Base-by-base conservation (phyloP, 257 asterid species). In the Orobanche coerulescens region DNA sequence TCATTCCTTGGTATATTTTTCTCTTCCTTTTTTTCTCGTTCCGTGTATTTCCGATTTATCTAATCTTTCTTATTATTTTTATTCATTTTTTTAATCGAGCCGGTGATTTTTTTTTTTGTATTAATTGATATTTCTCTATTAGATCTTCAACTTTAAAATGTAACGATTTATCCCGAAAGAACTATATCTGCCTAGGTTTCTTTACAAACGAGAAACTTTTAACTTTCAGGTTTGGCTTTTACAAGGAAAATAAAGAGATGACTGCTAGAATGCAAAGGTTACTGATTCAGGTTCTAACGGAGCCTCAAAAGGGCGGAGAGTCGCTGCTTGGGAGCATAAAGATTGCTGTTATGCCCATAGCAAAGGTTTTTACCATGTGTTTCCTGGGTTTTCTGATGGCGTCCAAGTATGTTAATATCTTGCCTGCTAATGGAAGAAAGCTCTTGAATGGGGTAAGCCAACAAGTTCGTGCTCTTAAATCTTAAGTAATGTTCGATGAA, bases 321-420 rank as follows among this genome's bases (percentile, higher is more conserved):
- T 89, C 99, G 0, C 34, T 93, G 66, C 57, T 84, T 13, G 85
- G 92, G 42, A 78, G 90, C 40, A 81, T 93, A 8, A 86, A 78
- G 78, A 86, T 93, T 53, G 97, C 99, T 34, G 97, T 93, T 66
- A 39, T 93, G 67, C 99, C 99, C 18, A 93, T 93, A 14, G 97
- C 97, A 3, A 93, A 93, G 70, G 99, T 93, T 64, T 93, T 89
- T 56, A 86, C 98, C 20, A 71, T 92, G 75, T 88, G 98, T 79
- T 92, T 84, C 72, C 46, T 92, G 65, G 99, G 99, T 31, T 83
- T 83, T 64, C 78, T 93, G 24, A 84, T 93, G 99, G 97, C 99
- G 34, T 86, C 99, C 67, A 89, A 89, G 82, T 86, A 69, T 76
- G 95, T 93, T 0, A 89, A 83, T 67, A 81, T 93, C 65, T 69